Evolutionary conservation across 352 stramenopile species (phyloP), one percentile per base, ranked within the genome.

Genomic region (Phytophthora sp.): DNA sequence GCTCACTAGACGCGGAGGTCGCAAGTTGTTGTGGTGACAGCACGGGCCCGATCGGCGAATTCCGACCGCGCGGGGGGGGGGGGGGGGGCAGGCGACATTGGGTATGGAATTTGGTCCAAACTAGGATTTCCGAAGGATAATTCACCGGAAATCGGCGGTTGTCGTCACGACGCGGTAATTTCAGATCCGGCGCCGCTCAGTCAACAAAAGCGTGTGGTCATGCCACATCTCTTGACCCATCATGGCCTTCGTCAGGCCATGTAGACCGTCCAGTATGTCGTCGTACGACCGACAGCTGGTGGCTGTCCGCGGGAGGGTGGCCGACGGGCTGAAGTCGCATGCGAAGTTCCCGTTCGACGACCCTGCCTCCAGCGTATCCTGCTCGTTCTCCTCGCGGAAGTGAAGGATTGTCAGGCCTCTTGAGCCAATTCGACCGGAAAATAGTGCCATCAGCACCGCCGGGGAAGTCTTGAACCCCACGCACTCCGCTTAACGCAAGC

Each of bases 151-250:
- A 39, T 9, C 9, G 5, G 27, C 45, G 45, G 38, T 26, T 53
- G 16, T 24, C 45, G 16, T 16, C 45, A 26, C 45, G 45, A 18
- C 27, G 45, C 38, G 45, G 23, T 15, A 7, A 23, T 39, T 31
- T 41, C 33, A 63, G 1, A 24, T 31, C 21, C 30, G 36, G 3
- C n/a, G n/a, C n/a, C n/a, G n/a, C n/a, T n/a, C n/a, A n/a, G n/a
- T n/a, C n/a, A n/a, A n/a, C n/a, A n/a, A n/a, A n/a, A 60, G 50
- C 64, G 54, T 69, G n/a, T n/a, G 47, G 35, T 64, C 53, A 23
- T 59, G 35, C 53, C 53, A 69, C 35, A 59, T 33, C 1, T 27
- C 44, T 24, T 69, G 13, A 6, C 20, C 62, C 12, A 63, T 26
- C n/a, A n/a, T n/a, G n/a, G n/a, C n/a, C 4, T 2, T 15, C 18